These are phyloP conservation scores for Candida glaebosa DNA, from an alignment of 805 yeast species.

Conservation along the genomic window DNA sequence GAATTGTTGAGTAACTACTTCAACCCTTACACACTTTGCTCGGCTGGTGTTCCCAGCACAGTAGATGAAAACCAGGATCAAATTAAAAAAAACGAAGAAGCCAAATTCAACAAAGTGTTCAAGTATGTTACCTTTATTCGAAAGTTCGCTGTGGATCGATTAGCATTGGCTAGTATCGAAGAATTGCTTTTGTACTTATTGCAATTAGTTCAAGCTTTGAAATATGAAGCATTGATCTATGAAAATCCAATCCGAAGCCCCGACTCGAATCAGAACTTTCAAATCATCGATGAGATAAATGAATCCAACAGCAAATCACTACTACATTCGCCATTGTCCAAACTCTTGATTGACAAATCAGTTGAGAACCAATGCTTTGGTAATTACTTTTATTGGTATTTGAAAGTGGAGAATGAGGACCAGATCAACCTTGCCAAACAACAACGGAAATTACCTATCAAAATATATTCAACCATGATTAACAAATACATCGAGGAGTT, in stretches of 20 bases:
- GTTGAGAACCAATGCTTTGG: conserved; percentile 65
- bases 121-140: conserved; percentile 58
- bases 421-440: conserved; percentile 20
- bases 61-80: conserved; percentile 10
- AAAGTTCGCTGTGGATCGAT: conserved; percentile 82
- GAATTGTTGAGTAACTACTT: conserved; percentile 82
- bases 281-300: conserved; percentile 15
- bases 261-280: conserved; percentile 12
- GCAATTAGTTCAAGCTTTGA: conserved; percentile 88
- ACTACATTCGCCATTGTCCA: conserved; percentile 59
- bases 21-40: conserved; percentile 40
- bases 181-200: conserved; percentile 79
- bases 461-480: conserved; percentile 31
- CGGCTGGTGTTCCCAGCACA: conserved; percentile 3
- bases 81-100: conserved; percentile 19
- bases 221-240: conserved; percentile 56
- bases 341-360: conserved; percentile 72
- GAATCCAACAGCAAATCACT: conserved; percentile 15
- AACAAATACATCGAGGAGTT: conserved; percentile 40
- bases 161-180: conserved; percentile 71
- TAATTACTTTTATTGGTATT: conserved; percentile 86
- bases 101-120: conserved; percentile 28
- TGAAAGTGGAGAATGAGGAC: conserved; percentile 83
- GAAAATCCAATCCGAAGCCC: conserved; percentile 10
- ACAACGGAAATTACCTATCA: conserved; percentile 5